Evolutionary conservation across 176 grass and related monocot species (phyloP), one percentile per base, ranked within the genome.

Genomic region (Raddia distichophylla): DNA sequence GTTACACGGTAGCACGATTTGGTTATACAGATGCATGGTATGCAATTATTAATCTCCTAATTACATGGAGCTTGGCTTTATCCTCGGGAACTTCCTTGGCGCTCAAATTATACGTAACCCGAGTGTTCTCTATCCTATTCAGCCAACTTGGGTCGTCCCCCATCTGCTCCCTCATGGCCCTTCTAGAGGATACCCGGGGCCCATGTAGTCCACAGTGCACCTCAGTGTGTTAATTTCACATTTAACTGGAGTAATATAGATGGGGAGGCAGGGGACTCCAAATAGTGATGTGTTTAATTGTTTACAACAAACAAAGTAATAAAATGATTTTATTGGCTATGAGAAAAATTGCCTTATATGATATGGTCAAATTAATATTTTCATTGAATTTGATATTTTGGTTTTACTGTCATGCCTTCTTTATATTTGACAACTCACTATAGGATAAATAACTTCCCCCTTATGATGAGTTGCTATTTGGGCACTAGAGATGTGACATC

Each of bases 241-340:
- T 37, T 52, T 16, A 56, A 56, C 33, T 74, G 51, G 71, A 61
- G 60, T 47, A 60, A 47, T 58, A 60, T 6, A 15, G 74, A 45
- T 19, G 45, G 58, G 19, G n/a, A 47, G 27, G 27, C 27, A 27
- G 27, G 27, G 27, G 27, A 9, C 74, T 43, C 74, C 12, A 69
- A 58, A 58, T 69, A 17, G 66, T 69, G 27, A n/a, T 57, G 19
- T 80, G 56, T 59, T 80, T 53, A 69, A 69, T 69, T 80, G 15
- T 5, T 43, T 60, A 40, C 35, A 40, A 5, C 16, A 40, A 75
- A 69, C 1, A 47, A 7, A 55, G 6, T 19, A 71, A 58, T 46
- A 50, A 43, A 50, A 60, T 12, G 33, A 60, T 22, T 68, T 53
- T 47, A 75, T 68, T 58, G 72, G 50, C 42, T 43, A 49, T 40